These are phyloP conservation scores for Starmerella kuoi DNA, from an alignment of 805 yeast species.

Conservation along the genomic window DNA sequence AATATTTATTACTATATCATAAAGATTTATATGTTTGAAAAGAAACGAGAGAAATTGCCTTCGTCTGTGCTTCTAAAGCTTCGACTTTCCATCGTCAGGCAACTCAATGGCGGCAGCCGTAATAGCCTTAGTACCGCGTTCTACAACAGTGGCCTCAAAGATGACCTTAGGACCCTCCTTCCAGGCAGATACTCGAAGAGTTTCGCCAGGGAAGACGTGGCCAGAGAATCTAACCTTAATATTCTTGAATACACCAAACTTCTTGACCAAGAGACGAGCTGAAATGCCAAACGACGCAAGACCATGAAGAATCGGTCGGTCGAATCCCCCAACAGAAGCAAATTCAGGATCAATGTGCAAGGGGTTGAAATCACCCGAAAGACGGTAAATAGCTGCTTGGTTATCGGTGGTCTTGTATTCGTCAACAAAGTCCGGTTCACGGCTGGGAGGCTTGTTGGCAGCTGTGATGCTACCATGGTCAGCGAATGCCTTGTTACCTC, in stretches of 20 bases:
- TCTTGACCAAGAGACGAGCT: slow-evolving; percentile 61
- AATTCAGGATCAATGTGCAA: slow-evolving; percentile 86
- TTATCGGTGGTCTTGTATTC: slow-evolving; percentile 49
- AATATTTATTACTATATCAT: slow-evolving; percentile 1
- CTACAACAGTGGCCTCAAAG: slow-evolving; percentile 74
- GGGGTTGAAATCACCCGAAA: slow-evolving; percentile 91
- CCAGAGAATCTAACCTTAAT: slow-evolving; percentile 83
- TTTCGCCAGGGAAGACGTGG: slow-evolving; percentile 91
- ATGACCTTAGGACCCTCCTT: slow-evolving; percentile 54
- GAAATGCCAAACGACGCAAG: slow-evolving; percentile 76
- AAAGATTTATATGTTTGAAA: too few relatives aligned
- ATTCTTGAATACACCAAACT: slow-evolving; percentile 71
- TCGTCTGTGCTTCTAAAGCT: too few relatives aligned
- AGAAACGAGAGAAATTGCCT: too few relatives aligned
- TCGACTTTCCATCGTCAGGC: slow-evolving; percentile 22
- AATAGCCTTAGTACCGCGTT: slow-evolving; percentile 66
- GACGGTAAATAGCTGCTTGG: slow-evolving; percentile 80
- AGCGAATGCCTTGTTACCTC: slow-evolving; percentile 40
- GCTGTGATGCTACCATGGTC: slow-evolving; percentile 51
- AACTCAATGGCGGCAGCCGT: slow-evolving; percentile 77
- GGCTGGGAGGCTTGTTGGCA: slow-evolving; percentile 48
- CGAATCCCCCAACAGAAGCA: slow-evolving; percentile 79
- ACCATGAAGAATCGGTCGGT: slow-evolving; percentile 84
- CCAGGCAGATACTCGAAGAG: slow-evolving; percentile 74
- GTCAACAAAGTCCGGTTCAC: slow-evolving; percentile 53